Evolutionary conservation across 2,329 filamentous ascomycete species (phyloP).

Genomic region (Colletotrichum truncatum): DNA sequence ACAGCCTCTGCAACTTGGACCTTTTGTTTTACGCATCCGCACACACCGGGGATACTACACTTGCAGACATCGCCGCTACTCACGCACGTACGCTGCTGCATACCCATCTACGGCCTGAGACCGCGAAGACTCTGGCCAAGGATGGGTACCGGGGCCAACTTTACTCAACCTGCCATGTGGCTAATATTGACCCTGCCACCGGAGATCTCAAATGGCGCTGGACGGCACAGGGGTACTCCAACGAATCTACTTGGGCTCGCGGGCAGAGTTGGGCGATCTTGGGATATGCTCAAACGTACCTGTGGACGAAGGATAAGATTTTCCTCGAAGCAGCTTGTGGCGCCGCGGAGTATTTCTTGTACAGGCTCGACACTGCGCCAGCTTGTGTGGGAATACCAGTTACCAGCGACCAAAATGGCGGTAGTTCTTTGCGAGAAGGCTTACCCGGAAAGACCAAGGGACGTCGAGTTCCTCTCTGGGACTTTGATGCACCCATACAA

Average conservation of each 20-base stretch:
- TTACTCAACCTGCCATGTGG: conserved; percentile 51
- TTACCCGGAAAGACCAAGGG: conserved; percentile 18
- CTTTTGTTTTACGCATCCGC: conserved; percentile 47
- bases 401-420: accelerated
- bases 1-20: conserved; percentile 52
- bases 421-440: background rate
- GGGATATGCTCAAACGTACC: conserved; percentile 58
- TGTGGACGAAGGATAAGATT: conserved; percentile 51
- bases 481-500: conserved; percentile 56
- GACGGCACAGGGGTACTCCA: conserved; percentile 56
- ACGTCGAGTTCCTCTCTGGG: conserved; percentile 45
- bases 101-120: conserved; percentile 49
- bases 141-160: conserved; percentile 34
- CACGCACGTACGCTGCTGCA: conserved; percentile 50
- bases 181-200: conserved; percentile 52
- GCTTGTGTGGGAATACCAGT: conserved; percentile 34
- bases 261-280: conserved; percentile 60
- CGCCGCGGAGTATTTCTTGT: conserved; percentile 57
- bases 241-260: conserved; percentile 56
- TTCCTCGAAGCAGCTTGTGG: conserved; percentile 54
- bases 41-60: conserved; percentile 38
- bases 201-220: conserved; percentile 48
- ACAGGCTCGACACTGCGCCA: conserved; percentile 42
- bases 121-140: background rate
- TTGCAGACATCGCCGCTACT: conserved; percentile 44